Evolutionary conservation across 75 land plant species (phyloP), one percentile per base, ranked within the genome.

Genomic region (Selaginella moellendorffii): DNA sequence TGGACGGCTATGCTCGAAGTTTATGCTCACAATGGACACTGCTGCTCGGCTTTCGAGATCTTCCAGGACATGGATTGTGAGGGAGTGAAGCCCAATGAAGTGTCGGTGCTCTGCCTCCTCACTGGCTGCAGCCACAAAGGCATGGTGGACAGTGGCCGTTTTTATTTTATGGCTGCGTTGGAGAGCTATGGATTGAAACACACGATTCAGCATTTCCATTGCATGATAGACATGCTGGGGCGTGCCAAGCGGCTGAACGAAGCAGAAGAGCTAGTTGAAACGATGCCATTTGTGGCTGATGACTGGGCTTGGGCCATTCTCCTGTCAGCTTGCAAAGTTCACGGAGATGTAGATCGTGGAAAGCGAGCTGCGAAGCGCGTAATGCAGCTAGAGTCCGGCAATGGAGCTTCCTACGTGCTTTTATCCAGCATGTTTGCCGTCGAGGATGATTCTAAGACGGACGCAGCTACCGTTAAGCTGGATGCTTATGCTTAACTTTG

Each of bases 161-260:
- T 18, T 1, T 30, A 8, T 5, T 69, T 69, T 42, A 24, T 27
- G 30, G 12, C 21, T 0, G 46, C 51, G 52, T 21, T 22, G n/a
- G 26, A 51, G 59, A 21, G 10, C 17, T 52, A 69, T 62, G 71
- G 65, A 0, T 8, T 61, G 27, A 62, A 1, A 25, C 65, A 61
- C 1, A 61, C 28, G n/a, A 2, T 69, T 1, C 62, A 69, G 29
- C 71, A 69, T 62, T 61, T 24, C 20, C 52, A 59, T 28, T 69
- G 71, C 26, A 69, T 69, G 63, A 62, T 69, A 24, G 71, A 69
- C 29, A 25, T 69, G 18, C 29, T 69, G 28, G 65, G 71, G 1
- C 71, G 71, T 14, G 19, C 64, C 2, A 62, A 51, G 0, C 1
- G 30, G 0, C 30, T 69, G 26, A 52, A 69, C 14, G 36, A 62